Conservation (phyloP, 228 moss, liverwort and hornwort species). For the Sphagnum fallax region DNA sequence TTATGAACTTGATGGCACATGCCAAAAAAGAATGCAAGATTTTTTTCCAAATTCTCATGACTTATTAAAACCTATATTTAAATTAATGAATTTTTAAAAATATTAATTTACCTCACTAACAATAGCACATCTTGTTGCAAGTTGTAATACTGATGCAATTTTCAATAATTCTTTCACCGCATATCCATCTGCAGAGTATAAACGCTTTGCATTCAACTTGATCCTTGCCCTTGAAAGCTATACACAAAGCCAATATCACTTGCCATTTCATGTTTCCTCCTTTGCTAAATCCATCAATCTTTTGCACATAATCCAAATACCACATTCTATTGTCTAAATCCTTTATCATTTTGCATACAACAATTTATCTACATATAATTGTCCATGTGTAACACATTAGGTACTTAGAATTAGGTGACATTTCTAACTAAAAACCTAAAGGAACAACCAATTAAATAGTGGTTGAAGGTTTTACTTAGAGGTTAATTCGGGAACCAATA, state of each 20-base stretch:
- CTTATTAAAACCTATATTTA: no score
- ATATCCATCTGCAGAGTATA: conserved; percentile 51
- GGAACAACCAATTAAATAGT: no score
- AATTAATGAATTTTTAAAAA: neutral
- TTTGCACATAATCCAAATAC: no score
- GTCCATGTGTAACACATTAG: neutral
- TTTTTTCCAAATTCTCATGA: no score
- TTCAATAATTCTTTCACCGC: conserved; percentile 68
- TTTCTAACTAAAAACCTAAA: neutral
- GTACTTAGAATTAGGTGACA: neutral
- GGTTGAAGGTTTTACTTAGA: no score
- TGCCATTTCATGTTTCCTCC: no score
- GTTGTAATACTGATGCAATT: conserved; percentile 36
- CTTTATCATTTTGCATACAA: no score
- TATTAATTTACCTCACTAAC: conserved; percentile 15
- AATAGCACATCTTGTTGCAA: conserved; percentile 16
- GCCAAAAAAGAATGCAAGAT: no score
- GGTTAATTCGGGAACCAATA: no score
- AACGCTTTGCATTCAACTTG: conserved; percentile 53
- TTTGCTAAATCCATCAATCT: no score
- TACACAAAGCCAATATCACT: no score
- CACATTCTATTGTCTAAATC: no score
- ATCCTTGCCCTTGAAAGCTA: conserved; percentile 51
- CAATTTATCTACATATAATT: neutral
- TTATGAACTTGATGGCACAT: neutral